Base-by-base conservation (phyloP, 306 rosid species). In the Quercus glauca region DNA sequence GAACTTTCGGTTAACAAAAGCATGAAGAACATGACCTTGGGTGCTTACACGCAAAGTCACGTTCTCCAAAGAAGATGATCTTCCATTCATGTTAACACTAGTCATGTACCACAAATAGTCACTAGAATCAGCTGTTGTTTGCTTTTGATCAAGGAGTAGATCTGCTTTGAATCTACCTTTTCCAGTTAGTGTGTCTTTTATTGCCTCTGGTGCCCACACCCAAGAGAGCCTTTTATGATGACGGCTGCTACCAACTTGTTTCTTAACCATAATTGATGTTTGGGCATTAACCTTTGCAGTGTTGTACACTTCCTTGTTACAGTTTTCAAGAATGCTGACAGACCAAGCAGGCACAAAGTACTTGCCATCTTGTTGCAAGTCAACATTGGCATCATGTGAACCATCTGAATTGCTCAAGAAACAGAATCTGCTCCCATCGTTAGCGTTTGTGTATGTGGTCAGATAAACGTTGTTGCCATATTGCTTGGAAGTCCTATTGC, bases 81-180 rank as follows among this genome's bases (percentile, higher is more conserved):
- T 12, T 10, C 15, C 15, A 49, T 49, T 49, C 53, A 49, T 3
- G 53, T 49, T 12, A 12, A 49, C 53, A 91, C 83, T 87, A 18
- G 89, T 89, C 69, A 87, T 87, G 84, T 91, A 87, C 95, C 91
- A 90, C 41, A 88, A 85, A 73, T 84, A 88, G 69, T 90, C 94
- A 74, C 85, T 83, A 13, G 70, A 78, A 78, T 88, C 94, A 51
- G 61, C 71, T 3, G 86, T 52, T 43, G n/a, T 83, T 0, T 69
- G 79, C 35, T 87, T 91, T 74, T 91, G 90, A 73, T 91, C 95
- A 29, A 87, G 0, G 2, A 87, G 53, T 49, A 49, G 53, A 49
- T 13, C 15, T 3, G 82, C 13, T 69, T 2, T 2, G 19, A 61
- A 57, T 1, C 76, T 68, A 20, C 80, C 84, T 64, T 63, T 80